These are phyloP conservation scores for Takakia lepidozioides DNA, from an alignment of 225 moss, liverwort and hornwort genomes.

Conservation along the genomic window DNA sequence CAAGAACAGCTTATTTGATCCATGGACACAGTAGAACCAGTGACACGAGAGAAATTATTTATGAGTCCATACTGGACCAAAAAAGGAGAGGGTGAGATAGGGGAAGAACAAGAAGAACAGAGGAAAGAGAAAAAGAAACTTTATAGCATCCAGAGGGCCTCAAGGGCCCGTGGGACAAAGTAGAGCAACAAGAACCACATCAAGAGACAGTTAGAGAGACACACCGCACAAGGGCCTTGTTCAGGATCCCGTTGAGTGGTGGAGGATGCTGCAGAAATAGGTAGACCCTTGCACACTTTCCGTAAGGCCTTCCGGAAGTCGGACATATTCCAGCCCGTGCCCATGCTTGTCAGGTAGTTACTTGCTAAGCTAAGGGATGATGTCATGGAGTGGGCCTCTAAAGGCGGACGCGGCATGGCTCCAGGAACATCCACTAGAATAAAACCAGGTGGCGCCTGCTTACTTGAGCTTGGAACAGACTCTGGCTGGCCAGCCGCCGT, in stretches of 20 bases:
- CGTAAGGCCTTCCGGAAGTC: conserved; percentile 76
- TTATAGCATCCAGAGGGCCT: too few species aligned
- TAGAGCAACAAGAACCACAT: too few species aligned
- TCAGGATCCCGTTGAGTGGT: conserved; percentile 77
- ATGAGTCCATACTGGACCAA: neutral
- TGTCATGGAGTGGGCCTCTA: conserved; percentile 28
- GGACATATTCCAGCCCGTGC: conserved; percentile 59
- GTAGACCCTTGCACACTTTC: conserved; percentile 66
- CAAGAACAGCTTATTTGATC: too few species aligned
- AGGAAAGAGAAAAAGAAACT: conserved; percentile 2
- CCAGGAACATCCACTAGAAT: conserved; percentile 65
- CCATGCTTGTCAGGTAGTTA: conserved; percentile 76
- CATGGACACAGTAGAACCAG: too few species aligned
- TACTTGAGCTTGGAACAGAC: conserved; percentile 40
- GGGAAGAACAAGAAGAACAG: neutral
- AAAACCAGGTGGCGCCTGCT: conserved; percentile 67
- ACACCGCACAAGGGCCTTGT: conserved; percentile 88
- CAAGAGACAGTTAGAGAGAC: too few species aligned
- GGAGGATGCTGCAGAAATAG: conserved; percentile 43
- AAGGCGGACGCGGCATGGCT: conserved; percentile 21
- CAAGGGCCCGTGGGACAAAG: too few species aligned
- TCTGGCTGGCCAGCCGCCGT: conserved; percentile 36
- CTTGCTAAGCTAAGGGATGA: conserved; percentile 59
- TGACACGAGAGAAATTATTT: neutral
- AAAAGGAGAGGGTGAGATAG: neutral